phyloP scores from a whole-genome alignment of 257 asterid genomes.

The Penstemon newberryi region DNA sequence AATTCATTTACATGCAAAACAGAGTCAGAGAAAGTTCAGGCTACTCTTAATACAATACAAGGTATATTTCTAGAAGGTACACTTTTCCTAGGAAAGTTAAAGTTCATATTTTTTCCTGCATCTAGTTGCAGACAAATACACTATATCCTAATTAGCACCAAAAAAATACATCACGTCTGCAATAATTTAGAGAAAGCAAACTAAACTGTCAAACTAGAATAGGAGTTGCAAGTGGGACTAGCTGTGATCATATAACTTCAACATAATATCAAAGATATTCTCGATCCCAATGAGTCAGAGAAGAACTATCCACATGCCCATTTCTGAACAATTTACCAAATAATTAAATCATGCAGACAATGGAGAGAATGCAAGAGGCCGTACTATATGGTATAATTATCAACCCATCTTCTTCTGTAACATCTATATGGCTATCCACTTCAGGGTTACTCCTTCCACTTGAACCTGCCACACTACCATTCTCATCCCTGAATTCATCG shows the following conservation, averaged over 20 bases:
- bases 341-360: slow-evolving; percentile 20
- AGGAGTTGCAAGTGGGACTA: neutral
- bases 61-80: neutral
- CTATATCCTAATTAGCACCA: neutral
- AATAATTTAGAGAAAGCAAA: neutral
- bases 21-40: slow-evolving; percentile 13
- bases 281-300: slow-evolving; percentile 6
- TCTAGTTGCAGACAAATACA: neutral
- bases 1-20: slow-evolving; percentile 3
- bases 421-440: slow-evolving; percentile 67
- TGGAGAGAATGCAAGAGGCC: slow-evolving; percentile 31
- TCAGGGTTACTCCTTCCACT: slow-evolving; percentile 42
- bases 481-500: slow-evolving; percentile 45
- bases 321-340: slow-evolving; percentile 14
- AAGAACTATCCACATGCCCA: slow-evolving; percentile 4
- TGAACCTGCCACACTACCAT: slow-evolving; percentile 39
- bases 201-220: neutral
- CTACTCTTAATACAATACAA: neutral
- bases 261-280: neutral
- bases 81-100: neutral
- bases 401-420: slow-evolving; percentile 74
- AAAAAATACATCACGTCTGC: neutral
- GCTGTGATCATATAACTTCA: slow-evolving; percentile 7
- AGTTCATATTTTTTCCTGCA: slow-evolving; percentile 3
- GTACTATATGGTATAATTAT: slow-evolving; percentile 74